These are phyloP conservation scores for Ascosphaera apis DNA, from an alignment of 2,329 filamentous ascomycete species.

Conservation along the genomic window DNA sequence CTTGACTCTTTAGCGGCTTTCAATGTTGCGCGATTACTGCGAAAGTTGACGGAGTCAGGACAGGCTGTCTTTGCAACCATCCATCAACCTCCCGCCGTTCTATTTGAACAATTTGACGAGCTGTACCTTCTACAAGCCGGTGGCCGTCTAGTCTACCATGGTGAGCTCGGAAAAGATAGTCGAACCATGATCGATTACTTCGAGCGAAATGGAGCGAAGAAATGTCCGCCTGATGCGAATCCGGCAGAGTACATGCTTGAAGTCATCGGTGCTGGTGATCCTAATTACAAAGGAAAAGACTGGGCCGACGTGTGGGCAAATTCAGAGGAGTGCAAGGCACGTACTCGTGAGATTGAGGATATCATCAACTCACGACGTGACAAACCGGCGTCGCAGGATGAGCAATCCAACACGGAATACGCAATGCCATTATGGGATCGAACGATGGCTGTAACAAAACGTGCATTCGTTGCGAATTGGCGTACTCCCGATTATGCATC, in stretches of 20 bases:
- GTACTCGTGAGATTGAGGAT: constrained; percentile 28
- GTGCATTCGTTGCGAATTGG: constrained; percentile 42
- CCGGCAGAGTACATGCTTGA: constrained; percentile 75
- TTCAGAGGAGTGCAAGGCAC: constrained; percentile 26
- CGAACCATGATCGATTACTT: constrained; percentile 48
- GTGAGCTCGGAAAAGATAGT: constrained; percentile 58
- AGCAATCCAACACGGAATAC: constrained; percentile 23
- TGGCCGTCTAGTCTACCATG: constrained; percentile 62
- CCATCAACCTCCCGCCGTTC: constrained; percentile 64
- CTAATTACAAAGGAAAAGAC: constrained; percentile 35
- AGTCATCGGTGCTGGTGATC: constrained; percentile 38
- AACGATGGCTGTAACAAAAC: constrained; percentile 29
- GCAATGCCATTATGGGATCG: constrained; percentile 37
- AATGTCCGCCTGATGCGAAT: constrained; percentile 39
- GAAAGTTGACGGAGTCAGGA: constrained; percentile 45
- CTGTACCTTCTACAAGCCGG: constrained; percentile 57
- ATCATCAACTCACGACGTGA: constrained; percentile 26
- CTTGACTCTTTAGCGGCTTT: constrained; percentile 47
- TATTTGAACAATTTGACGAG: constrained; percentile 76
- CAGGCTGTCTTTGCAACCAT: constrained; percentile 83
- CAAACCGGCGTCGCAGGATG: constrained; percentile 4
- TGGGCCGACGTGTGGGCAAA: constrained; percentile 39
- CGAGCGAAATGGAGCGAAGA: constrained; percentile 35
- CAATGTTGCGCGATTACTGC: constrained; percentile 37
- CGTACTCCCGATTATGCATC: constrained; percentile 36